Percentiles rank a stretch among this genome's conserved stretches.
These are phyloP conservation scores for Sorghum bicolor DNA, from an alignment of 176 grass and related monocot species.

Conservation along the genomic window Sorghum_bicolor_NCBIv3 NC_012877.2:58525001-58525500, in stretches of 20 bases:
- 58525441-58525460: constrained; percentile 8
- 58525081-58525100: background rate
- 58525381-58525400: background rate
- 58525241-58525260: constrained; percentile 22
- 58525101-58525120: background rate
- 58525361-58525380: too few relatives aligned
- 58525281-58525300: background rate
- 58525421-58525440: background rate
- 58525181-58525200: background rate
- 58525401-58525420: background rate
- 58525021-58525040: background rate
- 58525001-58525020: background rate
- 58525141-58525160: background rate
- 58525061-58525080: background rate
- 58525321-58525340: background rate
- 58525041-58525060: constrained; percentile 10
- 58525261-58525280: background rate
- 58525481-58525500: background rate
- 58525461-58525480: background rate
- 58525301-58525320: constrained; percentile 6
- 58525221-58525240: background rate
- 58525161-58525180: background rate
- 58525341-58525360: background rate
- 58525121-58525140: background rate
- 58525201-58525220: constrained; percentile 29